Evolutionary conservation across 176 grass and related monocot species (phyloP).

Genomic region (Ampelocalamus luodianensis): DNA sequence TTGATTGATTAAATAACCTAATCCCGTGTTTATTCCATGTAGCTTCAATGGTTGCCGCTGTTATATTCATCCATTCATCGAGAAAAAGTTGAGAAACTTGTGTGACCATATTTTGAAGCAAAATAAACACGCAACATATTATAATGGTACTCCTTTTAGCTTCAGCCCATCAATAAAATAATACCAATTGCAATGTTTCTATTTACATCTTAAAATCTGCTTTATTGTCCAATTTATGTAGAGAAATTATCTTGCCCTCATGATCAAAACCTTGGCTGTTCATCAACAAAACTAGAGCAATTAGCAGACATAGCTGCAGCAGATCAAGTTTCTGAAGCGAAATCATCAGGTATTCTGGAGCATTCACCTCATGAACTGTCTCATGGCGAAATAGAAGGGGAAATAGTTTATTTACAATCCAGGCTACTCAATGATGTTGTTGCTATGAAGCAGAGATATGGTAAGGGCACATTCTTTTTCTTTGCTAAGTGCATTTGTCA

Average conservation of each 20-base stretch:
- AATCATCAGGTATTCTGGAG: slow-evolving; percentile 66
- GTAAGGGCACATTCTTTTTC: slow-evolving; percentile 50
- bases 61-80: slow-evolving; percentile 70
- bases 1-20: slow-evolving; percentile 23
- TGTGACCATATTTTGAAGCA: slow-evolving; percentile 45
- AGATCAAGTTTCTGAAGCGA: slow-evolving; percentile 60
- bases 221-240: slow-evolving; percentile 28
- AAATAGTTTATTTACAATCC: slow-evolving; percentile 85
- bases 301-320: slow-evolving; percentile 43
- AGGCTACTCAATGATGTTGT: slow-evolving; percentile 69
- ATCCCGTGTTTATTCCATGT: slow-evolving; percentile 23
- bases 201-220: slow-evolving; percentile 31
- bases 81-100: slow-evolving; percentile 59
- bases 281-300: slow-evolving; percentile 27
- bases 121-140: slow-evolving; percentile 27
- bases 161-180: not conserved
- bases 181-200: not conserved
- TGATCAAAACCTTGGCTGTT: slow-evolving; percentile 17
- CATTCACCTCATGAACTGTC: slow-evolving; percentile 78
- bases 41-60: slow-evolving; percentile 61
- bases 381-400: slow-evolving; percentile 95
- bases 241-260: slow-evolving; percentile 16
- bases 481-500: not conserved
- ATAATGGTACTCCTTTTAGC: slow-evolving; percentile 59
- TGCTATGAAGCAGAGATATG: slow-evolving; percentile 63